phyloP scores from a whole-genome alignment of 78 protist genomes.

The Capsaspora owczarzaki region DNA sequence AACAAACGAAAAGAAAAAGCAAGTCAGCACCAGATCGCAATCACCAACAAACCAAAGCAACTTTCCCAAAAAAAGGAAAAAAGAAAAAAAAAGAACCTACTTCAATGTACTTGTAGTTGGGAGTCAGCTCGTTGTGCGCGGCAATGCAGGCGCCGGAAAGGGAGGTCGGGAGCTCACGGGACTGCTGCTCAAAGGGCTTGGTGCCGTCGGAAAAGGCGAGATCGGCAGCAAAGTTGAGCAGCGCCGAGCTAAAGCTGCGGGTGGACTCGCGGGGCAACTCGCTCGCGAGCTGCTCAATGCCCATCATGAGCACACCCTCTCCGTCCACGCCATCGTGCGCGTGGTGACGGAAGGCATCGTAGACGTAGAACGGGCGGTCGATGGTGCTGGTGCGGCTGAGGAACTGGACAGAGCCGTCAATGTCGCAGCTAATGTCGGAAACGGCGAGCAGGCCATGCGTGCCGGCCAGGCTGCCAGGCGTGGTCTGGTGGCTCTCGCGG shows the following conservation, averaged over 20 bases:
- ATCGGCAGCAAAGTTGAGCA: no score
- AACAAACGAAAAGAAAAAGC: no score
- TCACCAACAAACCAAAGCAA: no score
- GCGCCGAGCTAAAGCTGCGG: conserved; percentile 81
- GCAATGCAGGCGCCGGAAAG: conserved; percentile 31
- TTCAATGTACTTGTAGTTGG: conserved; percentile 34
- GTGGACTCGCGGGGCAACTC: conserved; percentile 73
- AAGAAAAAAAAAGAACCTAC: no score
- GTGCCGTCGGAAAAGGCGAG: background rate
- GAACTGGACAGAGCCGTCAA: conserved; percentile 69
- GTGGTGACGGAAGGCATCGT: conserved; percentile 52
- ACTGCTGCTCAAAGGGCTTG: background rate
- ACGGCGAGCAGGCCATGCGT: conserved; percentile 51
- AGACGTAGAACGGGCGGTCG: conserved; percentile 71
- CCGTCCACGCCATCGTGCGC: no score
- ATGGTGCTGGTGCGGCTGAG: conserved; percentile 65
- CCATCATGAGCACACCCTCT: no score
- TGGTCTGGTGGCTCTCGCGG: no score
- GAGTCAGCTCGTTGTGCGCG: conserved; percentile 22
- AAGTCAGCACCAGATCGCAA: no score
- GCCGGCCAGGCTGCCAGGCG: no score
- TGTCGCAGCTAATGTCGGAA: conserved; percentile 80
- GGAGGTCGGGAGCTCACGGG: no score
- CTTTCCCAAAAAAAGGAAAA: no score
- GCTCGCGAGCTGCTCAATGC: background rate